Conservation (phyloP, 208 protist species). For the Acanthamoeba polyphaga region DNA sequence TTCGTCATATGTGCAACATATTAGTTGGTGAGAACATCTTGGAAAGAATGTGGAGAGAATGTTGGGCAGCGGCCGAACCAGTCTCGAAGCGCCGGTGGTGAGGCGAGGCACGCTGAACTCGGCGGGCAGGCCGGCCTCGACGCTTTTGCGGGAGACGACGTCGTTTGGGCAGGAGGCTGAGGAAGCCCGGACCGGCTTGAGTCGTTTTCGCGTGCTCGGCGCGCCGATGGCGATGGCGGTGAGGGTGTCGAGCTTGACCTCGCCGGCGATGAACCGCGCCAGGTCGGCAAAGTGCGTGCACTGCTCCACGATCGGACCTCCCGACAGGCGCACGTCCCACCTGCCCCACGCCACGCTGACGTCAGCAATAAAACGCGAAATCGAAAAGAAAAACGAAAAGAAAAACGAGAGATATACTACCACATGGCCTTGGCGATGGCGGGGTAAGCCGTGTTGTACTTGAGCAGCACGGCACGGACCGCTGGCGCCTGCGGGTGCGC, state of each 20-base stretch:
- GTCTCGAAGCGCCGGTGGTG: conserved; percentile 10
- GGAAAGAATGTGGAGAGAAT: no score
- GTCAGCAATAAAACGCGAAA: not conserved
- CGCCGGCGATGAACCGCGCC: conserved; percentile 46
- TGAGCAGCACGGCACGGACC: not conserved
- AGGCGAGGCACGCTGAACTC: conserved; percentile 28
- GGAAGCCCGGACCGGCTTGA: not conserved
- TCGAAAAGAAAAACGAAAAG: no score
- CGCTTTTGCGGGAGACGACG: conserved; percentile 25
- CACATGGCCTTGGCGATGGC: conserved; percentile 48
- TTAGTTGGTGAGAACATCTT: no score
- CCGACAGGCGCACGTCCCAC: not conserved
- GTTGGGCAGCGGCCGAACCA: not conserved
- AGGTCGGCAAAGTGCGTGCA: conserved; percentile 62
- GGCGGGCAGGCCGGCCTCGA: conserved; percentile 22
- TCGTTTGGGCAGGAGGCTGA: conserved; percentile 17
- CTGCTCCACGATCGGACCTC: conserved; percentile 42
- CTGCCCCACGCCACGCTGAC: not conserved
- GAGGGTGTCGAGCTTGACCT: conserved; percentile 21
- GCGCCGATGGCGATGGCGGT: conserved; percentile 39
- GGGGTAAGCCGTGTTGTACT: conserved; percentile 39
- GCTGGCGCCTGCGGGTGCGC: not conserved
- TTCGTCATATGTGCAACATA: not conserved
- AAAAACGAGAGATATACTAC: not conserved
- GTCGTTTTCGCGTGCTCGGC: not conserved